Base-by-base conservation (phyloP, 2,329 filamentous ascomycete species). In the Colletotrichum filicis region DNA sequence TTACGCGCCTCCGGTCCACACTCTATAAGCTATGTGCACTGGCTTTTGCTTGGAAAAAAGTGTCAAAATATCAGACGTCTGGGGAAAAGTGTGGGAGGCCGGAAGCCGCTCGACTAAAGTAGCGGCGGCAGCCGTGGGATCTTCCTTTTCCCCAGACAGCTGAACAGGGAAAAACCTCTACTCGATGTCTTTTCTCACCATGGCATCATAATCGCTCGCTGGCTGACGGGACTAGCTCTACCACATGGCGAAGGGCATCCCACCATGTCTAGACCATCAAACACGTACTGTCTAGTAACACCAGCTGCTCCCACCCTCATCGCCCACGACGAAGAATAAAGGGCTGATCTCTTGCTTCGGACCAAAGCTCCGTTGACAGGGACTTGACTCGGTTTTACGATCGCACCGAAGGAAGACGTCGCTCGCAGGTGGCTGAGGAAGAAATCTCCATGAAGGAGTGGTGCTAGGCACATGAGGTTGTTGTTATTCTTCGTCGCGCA, bases 31-130 rank as follows among this genome's bases (percentile, higher is more conserved):
- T 42, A 66, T 26, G 32, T 49, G 30, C 49, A 32, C 19, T 24
- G 42, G 19, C 3, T 7, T 22, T 4, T 19, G n/a, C 37, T 42
- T 42, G 37, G 37, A 16, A 2, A 8, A 32, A 70, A 30, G 42
- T 63, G 71, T 71, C 71, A 73, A 70, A 70, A 60, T 73, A 71
- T 73, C 71, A 73, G 71, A 73, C 71, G 71, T 73, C 71, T 73
- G 71, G 71, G 71, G 71, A 62, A 57, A 63, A 59, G 59, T 49
- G 42, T 49, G 42, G 42, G 19, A 49, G 42, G 42, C 56, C 66
- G 66, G 60, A 71, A 73, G 56, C 66, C 66, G 60, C 53, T 71
- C 68, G 32, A 55, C 58, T 56, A 58, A 22, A 49, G 42, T 49
- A 49, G 42, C 42, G 42, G 65, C 32, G 60, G 37, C 66, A 60